A percentile compares a stretch with the other conserved stretches of the same genome.
phyloP scores from a whole-genome alignment of 208 protist species.

The Acanthamoeba sp. region DNA sequence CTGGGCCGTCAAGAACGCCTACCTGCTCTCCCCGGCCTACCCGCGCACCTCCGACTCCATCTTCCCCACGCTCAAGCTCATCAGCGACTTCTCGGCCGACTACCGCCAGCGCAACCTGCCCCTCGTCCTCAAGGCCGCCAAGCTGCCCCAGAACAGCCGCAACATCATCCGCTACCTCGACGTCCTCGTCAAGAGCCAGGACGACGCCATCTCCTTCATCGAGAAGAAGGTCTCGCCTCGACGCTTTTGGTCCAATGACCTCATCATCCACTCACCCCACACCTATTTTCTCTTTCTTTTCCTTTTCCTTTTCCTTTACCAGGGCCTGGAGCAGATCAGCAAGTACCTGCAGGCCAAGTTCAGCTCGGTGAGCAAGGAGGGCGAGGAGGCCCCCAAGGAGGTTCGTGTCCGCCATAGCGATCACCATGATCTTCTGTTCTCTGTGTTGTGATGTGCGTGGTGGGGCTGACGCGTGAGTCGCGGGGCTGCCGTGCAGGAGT shows the following conservation, averaged over 20 bases:
- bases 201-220: slow-evolving; percentile 48
- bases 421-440: too few species aligned
- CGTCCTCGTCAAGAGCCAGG: slow-evolving; percentile 10
- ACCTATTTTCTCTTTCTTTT: too few species aligned
- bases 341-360: slow-evolving; percentile 24
- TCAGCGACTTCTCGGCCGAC: slow-evolving; percentile 39
- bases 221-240: background rate
- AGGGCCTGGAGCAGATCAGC: slow-evolving; percentile 23
- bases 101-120: slow-evolving; percentile 36
- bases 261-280: too few species aligned
- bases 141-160: slow-evolving; percentile 49
- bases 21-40: slow-evolving; percentile 17
- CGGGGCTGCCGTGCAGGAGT: background rate
- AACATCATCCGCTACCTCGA: slow-evolving; percentile 60
- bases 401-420: background rate
- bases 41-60: slow-evolving; percentile 53
- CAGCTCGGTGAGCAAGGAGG: background rate
- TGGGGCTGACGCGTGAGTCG: too few species aligned
- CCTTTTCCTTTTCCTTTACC: background rate
- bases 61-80: slow-evolving; percentile 33
- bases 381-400: background rate
- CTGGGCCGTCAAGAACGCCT: slow-evolving; percentile 76
- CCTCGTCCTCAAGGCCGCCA: slow-evolving; percentile 39
- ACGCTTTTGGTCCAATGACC: too few species aligned
- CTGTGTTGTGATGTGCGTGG: too few species aligned